These are phyloP conservation scores for Blastocrithidia nonstop DNA, from an alignment of 208 protist species.

Conservation along the genomic window DNA sequence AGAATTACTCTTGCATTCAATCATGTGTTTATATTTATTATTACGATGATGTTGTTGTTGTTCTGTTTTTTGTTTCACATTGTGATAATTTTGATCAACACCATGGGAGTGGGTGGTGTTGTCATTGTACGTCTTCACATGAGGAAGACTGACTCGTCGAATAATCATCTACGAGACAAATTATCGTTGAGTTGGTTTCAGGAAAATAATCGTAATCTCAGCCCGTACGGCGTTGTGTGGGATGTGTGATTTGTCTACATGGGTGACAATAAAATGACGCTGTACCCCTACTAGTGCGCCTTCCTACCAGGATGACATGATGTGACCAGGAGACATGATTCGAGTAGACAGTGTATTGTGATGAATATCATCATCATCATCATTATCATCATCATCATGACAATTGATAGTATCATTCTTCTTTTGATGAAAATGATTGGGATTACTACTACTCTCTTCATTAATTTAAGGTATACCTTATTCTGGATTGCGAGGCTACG, in stretches of 20 bases:
- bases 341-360: background rate
- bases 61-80: background rate
- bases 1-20: no score
- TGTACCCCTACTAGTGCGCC: background rate
- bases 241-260: background rate
- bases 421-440: background rate
- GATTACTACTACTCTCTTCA: no score
- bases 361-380: background rate
- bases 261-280: constrained; percentile 1
- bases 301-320: background rate
- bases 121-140: background rate
- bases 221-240: background rate
- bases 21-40: background rate
- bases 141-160: no score
- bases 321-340: background rate
- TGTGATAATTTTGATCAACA: background rate
- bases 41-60: background rate
- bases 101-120: no score
- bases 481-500: no score
- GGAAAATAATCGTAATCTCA: background rate
- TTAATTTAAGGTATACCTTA: no score
- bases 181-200: background rate
- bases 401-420: background rate
- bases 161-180: background rate
- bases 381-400: constrained; percentile 1